phyloP scores from a whole-genome alignment of 352 stramenopile species.

The Peronospora belbahrii region DNA sequence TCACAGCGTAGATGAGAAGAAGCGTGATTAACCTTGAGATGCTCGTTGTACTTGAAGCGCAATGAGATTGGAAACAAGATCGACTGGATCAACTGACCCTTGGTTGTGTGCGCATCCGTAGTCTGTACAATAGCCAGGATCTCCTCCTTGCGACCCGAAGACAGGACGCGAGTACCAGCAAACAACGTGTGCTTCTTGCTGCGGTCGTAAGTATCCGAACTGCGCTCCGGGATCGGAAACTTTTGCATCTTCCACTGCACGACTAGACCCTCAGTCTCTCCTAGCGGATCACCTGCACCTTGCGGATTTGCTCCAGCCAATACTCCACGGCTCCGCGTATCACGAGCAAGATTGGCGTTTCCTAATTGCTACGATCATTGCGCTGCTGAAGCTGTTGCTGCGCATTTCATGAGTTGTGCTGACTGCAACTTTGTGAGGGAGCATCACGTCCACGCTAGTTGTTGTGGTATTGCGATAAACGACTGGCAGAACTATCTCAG shows the following conservation, averaged over 20 bases:
- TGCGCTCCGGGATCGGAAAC: slow-evolving; percentile 50
- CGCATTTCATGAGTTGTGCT: no score
- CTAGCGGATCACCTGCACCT: no score
- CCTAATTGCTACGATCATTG: no score
- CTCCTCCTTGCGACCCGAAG: slow-evolving; percentile 49
- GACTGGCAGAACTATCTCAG: slow-evolving; percentile 75
- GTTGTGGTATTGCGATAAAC: no score
- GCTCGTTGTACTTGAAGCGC: slow-evolving; percentile 89
- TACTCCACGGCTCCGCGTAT: no score
- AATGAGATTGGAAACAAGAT: slow-evolving; percentile 83
- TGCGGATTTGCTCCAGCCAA: no score
- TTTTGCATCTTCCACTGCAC: no score
- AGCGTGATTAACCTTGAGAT: slow-evolving; percentile 81
- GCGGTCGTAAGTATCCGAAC: slow-evolving; percentile 41
- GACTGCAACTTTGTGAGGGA: no score
- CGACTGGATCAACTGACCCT: slow-evolving; percentile 77
- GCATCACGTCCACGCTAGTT: no score
- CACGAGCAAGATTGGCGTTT: no score
- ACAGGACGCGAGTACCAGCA: slow-evolving; percentile 71
- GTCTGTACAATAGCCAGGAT: slow-evolving; percentile 73
- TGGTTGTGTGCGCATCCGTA: slow-evolving; percentile 78
- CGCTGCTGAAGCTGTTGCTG: no score
- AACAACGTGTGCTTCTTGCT: slow-evolving; percentile 87
- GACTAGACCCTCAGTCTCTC: no score
- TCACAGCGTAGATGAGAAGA: slow-evolving; percentile 69